phyloP scores from a whole-genome alignment of 2,329 filamentous ascomycete genomes.

The Chaetomiaceae sp. region DNA sequence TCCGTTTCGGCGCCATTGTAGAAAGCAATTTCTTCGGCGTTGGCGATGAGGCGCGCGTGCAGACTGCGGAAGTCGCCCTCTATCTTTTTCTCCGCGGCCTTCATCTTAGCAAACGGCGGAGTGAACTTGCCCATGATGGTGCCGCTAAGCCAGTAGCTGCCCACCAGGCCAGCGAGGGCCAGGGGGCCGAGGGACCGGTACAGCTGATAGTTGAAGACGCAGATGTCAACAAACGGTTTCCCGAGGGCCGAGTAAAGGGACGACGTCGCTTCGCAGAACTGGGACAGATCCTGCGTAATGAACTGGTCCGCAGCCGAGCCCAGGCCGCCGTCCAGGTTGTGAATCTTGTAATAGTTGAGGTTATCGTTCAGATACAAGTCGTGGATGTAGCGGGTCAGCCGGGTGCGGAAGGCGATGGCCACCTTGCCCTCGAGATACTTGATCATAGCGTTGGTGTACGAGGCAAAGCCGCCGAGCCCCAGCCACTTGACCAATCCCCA shows the following conservation, averaged over 20 bases:
- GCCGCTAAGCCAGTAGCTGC: slow-evolving; percentile 92
- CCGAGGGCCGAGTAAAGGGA: slow-evolving; percentile 92
- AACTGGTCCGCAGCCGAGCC: slow-evolving; percentile 92
- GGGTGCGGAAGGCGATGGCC: slow-evolving; percentile 93
- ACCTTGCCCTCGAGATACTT: slow-evolving; percentile 98
- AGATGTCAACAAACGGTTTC: slow-evolving; percentile 96
- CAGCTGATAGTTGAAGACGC: slow-evolving; percentile 97
- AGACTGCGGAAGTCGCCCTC: slow-evolving; percentile 93
- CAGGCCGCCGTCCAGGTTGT: slow-evolving; percentile 87
- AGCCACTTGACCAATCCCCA: slow-evolving; percentile 94
- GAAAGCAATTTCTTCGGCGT: slow-evolving; percentile 96
- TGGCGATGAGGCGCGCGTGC: slow-evolving; percentile 88
- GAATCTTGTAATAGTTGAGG: slow-evolving; percentile 92
- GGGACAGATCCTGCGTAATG: slow-evolving; percentile 92
- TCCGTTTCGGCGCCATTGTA: slow-evolving; percentile 96
- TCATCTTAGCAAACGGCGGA: slow-evolving; percentile 93
- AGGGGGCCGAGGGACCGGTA: slow-evolving; percentile 87
- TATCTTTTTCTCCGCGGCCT: slow-evolving; percentile 89
- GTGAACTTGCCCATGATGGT: slow-evolving; percentile 84
- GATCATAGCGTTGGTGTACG: slow-evolving; percentile 98
- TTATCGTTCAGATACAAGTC: slow-evolving; percentile 94
- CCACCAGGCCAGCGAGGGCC: slow-evolving; percentile 77
- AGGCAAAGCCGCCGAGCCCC: slow-evolving; percentile 85
- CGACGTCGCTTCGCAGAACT: slow-evolving; percentile 90
- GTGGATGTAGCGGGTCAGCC: slow-evolving; percentile 93